These are phyloP conservation scores for Pythium rishiriense DNA, from an alignment of 352 stramenopile species.

Conservation along the genomic window DNA sequence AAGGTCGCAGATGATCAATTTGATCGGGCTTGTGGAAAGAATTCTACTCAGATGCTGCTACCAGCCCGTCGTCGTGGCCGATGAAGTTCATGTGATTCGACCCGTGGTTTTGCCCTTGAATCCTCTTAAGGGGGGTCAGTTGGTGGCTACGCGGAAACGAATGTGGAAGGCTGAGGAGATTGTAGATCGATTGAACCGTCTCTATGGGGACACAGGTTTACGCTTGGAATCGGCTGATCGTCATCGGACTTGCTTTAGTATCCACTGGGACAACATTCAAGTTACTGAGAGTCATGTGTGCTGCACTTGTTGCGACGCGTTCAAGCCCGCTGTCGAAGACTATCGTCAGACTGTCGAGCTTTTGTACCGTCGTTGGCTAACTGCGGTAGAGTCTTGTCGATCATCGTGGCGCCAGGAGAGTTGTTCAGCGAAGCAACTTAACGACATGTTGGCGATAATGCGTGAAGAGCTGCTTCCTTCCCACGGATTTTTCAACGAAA, in stretches of 20 bases:
- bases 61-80: not conserved
- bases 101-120: not conserved
- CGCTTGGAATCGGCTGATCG: not conserved
- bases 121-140: no score
- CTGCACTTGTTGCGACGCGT: conserved; percentile 7
- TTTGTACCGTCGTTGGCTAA: conserved; percentile 13
- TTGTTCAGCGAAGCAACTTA: not conserved
- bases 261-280: conserved; percentile 20
- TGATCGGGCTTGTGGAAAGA: not conserved
- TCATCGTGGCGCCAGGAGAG: not conserved
- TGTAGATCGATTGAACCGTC: no score
- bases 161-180: no score
- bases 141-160: no score
- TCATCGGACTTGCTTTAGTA: conserved; percentile 5
- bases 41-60: conserved; percentile 10
- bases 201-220: no score
- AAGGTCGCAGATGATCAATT: not conserved
- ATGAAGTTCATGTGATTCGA: conserved; percentile 14
- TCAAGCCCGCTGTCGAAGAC: not conserved
- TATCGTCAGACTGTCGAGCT: conserved; percentile 10
- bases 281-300: not conserved
- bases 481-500: conserved; percentile 12
- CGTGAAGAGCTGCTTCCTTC: conserved; percentile 2
- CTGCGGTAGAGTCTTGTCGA: not conserved
- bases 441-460: not conserved